A percentile compares a stretch with the other conserved stretches of the same genome.
phyloP scores from a whole-genome alignment of 2,329 filamentous ascomycete species.

The Arthrocladium fulminans region DNA sequence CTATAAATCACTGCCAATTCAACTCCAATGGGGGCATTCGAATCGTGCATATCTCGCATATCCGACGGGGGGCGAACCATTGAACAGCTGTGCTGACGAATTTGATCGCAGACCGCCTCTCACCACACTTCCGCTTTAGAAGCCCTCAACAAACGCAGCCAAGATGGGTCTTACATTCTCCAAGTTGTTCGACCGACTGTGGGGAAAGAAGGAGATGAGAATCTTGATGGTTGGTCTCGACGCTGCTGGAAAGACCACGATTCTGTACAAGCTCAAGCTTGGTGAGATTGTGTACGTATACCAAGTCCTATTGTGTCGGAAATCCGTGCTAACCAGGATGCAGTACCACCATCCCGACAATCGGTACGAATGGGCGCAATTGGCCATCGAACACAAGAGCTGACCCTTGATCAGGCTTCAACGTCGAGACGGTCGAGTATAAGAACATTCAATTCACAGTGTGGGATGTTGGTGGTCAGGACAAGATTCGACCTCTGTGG shows the following conservation, averaged over 20 bases:
- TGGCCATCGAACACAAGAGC: background rate
- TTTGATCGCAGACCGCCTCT: slow-evolving; percentile 28
- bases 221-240: slow-evolving; percentile 99
- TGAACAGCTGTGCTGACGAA: slow-evolving; percentile 7
- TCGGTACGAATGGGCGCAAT: slow-evolving; percentile 4
- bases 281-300: slow-evolving; percentile 41
- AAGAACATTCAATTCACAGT: slow-evolving; percentile 99
- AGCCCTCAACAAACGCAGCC: slow-evolving; percentile 29
- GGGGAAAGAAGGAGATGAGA: slow-evolving; percentile 99
- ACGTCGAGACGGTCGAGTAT: slow-evolving; percentile 87
- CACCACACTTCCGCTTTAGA: slow-evolving; percentile 25
- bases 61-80: background rate
- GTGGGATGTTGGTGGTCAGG: slow-evolving; percentile 97
- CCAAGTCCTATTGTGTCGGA: background rate
- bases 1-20: slow-evolving; percentile 1
- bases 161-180: slow-evolving; percentile 98
- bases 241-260: slow-evolving; percentile 99
- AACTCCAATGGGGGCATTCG: background rate
- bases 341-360: slow-evolving; percentile 9
- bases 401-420: slow-evolving; percentile 5
- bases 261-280: slow-evolving; percentile 99
- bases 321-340: background rate
- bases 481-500: slow-evolving; percentile 97
- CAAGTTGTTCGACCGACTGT: slow-evolving; percentile 91
- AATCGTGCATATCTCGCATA: background rate